Percentiles rank a stretch among this genome's conserved stretches.
These are phyloP conservation scores for Citrus glauca DNA, from an alignment of 345 rosid species.

Conservation along the genomic window DNA sequence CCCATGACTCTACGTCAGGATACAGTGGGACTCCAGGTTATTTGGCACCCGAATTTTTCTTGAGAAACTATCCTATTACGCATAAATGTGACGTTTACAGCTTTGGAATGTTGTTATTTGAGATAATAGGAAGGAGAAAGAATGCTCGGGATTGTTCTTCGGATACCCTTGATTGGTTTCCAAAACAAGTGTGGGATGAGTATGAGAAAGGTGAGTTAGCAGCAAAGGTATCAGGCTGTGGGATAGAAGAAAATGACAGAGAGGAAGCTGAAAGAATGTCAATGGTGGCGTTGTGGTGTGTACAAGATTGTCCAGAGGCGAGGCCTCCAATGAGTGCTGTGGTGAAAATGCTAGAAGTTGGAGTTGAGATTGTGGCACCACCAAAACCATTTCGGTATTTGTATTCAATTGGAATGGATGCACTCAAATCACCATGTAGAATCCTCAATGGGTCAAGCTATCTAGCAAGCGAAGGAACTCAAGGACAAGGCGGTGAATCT, in stretches of 20 bases:
- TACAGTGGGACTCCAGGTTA: constrained; percentile 25
- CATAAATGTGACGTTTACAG: constrained; percentile 28
- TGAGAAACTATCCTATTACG: constrained; percentile 17
- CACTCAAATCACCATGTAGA: background rate
- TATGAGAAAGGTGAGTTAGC: constrained; percentile 1
- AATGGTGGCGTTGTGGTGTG: constrained; percentile 23
- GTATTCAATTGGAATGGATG: constrained; percentile 5
- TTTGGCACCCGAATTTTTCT: constrained; percentile 15
- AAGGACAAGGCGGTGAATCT: background rate
- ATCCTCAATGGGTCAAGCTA: background rate
- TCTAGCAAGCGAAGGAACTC: background rate
- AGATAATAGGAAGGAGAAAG: constrained; percentile 18
- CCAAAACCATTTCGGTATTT: constrained; percentile 30
- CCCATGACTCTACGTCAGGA: background rate
- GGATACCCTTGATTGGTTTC: constrained; percentile 24
- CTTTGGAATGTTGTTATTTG: constrained; percentile 26
- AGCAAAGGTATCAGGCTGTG: constrained; percentile 8
- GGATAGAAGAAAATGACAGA: constrained; percentile 21
- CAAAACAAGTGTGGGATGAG: constrained; percentile 15
- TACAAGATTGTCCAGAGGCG: constrained; percentile 24
- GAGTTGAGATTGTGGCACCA: constrained; percentile 12
- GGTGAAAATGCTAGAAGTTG: constrained; percentile 32
- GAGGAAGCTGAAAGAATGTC: constrained; percentile 26
- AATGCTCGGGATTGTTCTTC: background rate
- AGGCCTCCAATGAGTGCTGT: constrained; percentile 36